Evolutionary conservation across 2,329 filamentous ascomycete genomes (phyloP).

Genomic region (Dichotomopilus funicola): DNA sequence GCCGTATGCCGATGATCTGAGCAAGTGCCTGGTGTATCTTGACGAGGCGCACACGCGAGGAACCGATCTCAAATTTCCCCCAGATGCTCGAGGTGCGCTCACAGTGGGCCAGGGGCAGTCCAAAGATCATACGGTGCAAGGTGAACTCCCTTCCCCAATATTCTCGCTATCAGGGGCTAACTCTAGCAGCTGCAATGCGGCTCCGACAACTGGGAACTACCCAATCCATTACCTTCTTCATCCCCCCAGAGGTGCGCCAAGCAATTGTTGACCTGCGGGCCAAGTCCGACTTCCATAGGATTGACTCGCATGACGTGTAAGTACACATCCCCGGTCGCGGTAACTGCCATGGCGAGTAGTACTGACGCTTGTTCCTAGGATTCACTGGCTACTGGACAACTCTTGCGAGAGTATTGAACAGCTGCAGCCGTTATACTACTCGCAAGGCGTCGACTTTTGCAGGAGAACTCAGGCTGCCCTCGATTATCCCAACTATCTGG

Average conservation of each 20-base stretch:
- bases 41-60: conserved; percentile 56
- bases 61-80: conserved; percentile 52
- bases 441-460: conserved; percentile 57
- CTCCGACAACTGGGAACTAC: conserved; percentile 50
- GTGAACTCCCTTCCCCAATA: conserved; percentile 26
- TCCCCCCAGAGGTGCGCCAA: conserved; percentile 54
- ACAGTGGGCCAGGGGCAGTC: conserved; percentile 51
- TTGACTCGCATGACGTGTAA: conserved; percentile 44
- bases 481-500: conserved; percentile 37
- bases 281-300: conserved; percentile 22
- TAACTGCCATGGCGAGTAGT: neutral
- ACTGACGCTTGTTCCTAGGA: conserved; percentile 18
- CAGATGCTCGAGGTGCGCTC: conserved; percentile 41
- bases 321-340: neutral
- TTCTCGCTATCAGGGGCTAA: neutral
- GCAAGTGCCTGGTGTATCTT: conserved; percentile 49
- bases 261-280: conserved; percentile 47
- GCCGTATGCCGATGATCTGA: conserved; percentile 48
- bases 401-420: conserved; percentile 56
- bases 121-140: conserved; percentile 57
- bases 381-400: conserved; percentile 58
- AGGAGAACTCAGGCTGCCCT: conserved; percentile 44
- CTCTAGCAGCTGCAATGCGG: conserved; percentile 51
- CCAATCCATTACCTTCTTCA: conserved; percentile 50
- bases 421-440: conserved; percentile 49